Evolutionary conservation across 192 early-diverging fungal genomes (phyloP), one percentile per base, ranked within the genome.

Genomic region (Kappamyces sp.): DNA sequence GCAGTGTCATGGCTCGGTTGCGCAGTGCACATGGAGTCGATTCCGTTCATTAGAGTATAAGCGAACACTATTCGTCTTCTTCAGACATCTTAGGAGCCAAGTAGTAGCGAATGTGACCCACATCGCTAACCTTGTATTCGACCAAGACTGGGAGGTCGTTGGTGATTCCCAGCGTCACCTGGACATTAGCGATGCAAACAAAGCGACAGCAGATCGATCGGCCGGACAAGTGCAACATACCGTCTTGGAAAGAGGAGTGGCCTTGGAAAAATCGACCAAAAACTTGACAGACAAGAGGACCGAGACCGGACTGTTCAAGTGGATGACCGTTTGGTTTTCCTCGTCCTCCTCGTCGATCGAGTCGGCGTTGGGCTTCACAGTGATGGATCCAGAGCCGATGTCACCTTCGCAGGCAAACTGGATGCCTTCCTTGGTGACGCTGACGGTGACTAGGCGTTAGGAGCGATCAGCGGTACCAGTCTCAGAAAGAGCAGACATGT

Each of bases 261-360:
- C 94, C 79, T 97, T 99, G 50, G 92, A 83, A 65, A 99, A 99
- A 79, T 90, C 88, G 59, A 78, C 72, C 32, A 99, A 76, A 73
- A 93, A 99, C 75, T 97, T 99, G 60, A 97, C 81, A 11, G 90
- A 85, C 62, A 95, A 91, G 59, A 87, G 88, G 50, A 95, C 76
- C 41, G 73, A 76, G 4, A 93, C 91, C 35, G 88, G 81, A 66
- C 87, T 80, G 60, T 81, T 74, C 11, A 96, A 72, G 50, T 90
- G 81, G 49, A 97, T 94, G n/a, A 76, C 78, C 29, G 57, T 41
- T 14, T 6, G 48, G 5, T 65, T 64, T n/a, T 67, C 64, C 40
- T 71, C 69, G 22, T 69, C 59, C 32, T 68, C 65, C 55, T 86
- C 86, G 59, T 95, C 91, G 35, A 94, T 85, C 9, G 82, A 73